phyloP scores from a whole-genome alignment of 78 protist species.

The Creolimax fragrantissima region DNA sequence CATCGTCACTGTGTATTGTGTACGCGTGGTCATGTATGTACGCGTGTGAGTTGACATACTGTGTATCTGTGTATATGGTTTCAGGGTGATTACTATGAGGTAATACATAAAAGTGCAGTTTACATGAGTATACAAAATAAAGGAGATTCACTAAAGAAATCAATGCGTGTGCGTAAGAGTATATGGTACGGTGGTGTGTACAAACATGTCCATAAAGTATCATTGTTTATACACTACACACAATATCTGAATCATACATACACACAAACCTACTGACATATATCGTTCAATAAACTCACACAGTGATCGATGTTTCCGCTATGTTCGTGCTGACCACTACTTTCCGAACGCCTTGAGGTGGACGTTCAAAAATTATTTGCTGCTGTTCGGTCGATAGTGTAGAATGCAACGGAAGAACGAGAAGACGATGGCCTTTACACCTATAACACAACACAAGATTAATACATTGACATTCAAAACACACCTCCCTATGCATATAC shows the following conservation, averaged over 20 bases:
- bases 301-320: constrained; percentile 91
- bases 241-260: neutral
- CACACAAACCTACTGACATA: neutral
- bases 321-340: constrained; percentile 85
- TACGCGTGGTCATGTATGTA: constrained; percentile 22
- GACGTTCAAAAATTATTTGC: constrained; percentile 19
- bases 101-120: neutral
- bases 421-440: neutral
- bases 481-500: too few relatives aligned
- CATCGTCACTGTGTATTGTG: constrained; percentile 38
- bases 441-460: too few relatives aligned
- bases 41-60: constrained; percentile 30
- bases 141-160: too few relatives aligned
- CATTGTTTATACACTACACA: too few relatives aligned
- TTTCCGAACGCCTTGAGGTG: constrained; percentile 63
- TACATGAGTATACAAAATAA: neutral
- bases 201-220: too few relatives aligned
- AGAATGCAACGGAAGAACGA: constrained; percentile 42
- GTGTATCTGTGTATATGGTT: neutral
- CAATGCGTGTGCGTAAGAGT: too few relatives aligned
- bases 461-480: too few relatives aligned
- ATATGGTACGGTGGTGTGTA: too few relatives aligned
- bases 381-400: constrained; percentile 41
- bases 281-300: too few relatives aligned
- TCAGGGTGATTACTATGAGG: neutral